Evolutionary conservation across 139 green algal genomes (phyloP).

Genomic region (Coelastrella sp.): DNA sequence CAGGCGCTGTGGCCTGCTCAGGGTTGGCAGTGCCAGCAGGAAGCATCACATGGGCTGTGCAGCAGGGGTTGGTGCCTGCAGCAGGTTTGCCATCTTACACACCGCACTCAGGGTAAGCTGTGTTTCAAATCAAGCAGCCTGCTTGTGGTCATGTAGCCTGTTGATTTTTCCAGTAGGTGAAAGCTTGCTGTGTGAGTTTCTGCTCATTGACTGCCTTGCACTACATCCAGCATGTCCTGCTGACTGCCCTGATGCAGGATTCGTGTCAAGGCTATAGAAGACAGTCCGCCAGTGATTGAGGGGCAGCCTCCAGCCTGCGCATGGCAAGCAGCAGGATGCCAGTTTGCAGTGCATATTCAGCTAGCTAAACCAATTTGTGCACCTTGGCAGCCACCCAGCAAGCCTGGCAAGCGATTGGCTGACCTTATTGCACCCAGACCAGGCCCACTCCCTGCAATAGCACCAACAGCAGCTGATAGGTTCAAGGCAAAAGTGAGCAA

Average conservation of each 20-base stretch:
- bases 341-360: slow-evolving; percentile 1
- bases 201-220: too few species aligned
- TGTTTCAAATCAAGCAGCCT: neutral
- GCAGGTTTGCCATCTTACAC: neutral
- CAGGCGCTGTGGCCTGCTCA: neutral
- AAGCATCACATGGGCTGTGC: neutral
- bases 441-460: neutral
- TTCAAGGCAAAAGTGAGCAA: slow-evolving; percentile 29
- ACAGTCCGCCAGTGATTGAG: neutral
- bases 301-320: neutral
- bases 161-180: too few species aligned
- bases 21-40: neutral
- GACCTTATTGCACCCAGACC: neutral
- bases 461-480: slow-evolving; percentile 9
- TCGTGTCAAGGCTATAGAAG: slow-evolving; percentile 26
- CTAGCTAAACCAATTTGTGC: slow-evolving; percentile 14
- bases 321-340: slow-evolving; percentile 21
- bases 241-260: neutral
- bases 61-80: slow-evolving; percentile 28
- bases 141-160: too few species aligned
- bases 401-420: slow-evolving; percentile 17
- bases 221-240: neutral
- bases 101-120: slow-evolving; percentile 6
- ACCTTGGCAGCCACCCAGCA: slow-evolving; percentile 31
- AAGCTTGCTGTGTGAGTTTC: too few species aligned